Evolutionary conservation across 495 filamentous ascomycete genomes (phyloP).

Genomic region (Lasiosphaeris hirsuta): DNA sequence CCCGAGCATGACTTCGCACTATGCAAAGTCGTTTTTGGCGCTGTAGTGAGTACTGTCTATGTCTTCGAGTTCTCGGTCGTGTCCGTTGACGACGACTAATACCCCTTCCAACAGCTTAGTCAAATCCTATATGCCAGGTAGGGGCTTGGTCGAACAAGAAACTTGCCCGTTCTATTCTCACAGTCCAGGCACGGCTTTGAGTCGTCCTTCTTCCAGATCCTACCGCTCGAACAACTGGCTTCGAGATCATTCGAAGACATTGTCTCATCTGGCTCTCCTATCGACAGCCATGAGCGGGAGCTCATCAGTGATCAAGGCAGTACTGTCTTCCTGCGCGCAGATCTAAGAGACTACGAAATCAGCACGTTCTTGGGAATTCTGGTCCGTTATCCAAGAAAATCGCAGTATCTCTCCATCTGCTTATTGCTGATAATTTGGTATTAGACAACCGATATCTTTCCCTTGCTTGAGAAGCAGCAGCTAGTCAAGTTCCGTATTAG

Average conservation of each 20-base stretch:
- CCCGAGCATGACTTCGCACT: slow-evolving; percentile 17
- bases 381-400: slow-evolving; percentile 3
- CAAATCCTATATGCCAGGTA: slow-evolving; percentile 27
- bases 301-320: slow-evolving; percentile 11
- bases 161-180: not conserved
- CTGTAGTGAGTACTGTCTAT: slow-evolving; percentile 13
- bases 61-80: not conserved
- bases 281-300: slow-evolving; percentile 10
- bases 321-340: slow-evolving; percentile 18
- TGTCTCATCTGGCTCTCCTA: slow-evolving; percentile 6
- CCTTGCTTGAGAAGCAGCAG: slow-evolving; percentile 19
- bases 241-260: slow-evolving; percentile 17
- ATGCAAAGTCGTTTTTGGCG: slow-evolving; percentile 22
- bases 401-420: not conserved
- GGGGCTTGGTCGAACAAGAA: not conserved
- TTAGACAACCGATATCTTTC: slow-evolving; percentile 23
- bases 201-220: slow-evolving; percentile 19
- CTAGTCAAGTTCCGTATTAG: slow-evolving; percentile 23
- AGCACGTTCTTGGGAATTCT: slow-evolving; percentile 19
- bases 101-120: slow-evolving; percentile 14
- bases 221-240: slow-evolving; percentile 9
- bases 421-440: not conserved
- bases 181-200: slow-evolving; percentile 17
- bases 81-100: not conserved
- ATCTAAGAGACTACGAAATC: slow-evolving; percentile 6